These are phyloP conservation scores for Cucumis melo DNA, from an alignment of 306 rosid genomes.

Conservation along the genomic window DNA sequence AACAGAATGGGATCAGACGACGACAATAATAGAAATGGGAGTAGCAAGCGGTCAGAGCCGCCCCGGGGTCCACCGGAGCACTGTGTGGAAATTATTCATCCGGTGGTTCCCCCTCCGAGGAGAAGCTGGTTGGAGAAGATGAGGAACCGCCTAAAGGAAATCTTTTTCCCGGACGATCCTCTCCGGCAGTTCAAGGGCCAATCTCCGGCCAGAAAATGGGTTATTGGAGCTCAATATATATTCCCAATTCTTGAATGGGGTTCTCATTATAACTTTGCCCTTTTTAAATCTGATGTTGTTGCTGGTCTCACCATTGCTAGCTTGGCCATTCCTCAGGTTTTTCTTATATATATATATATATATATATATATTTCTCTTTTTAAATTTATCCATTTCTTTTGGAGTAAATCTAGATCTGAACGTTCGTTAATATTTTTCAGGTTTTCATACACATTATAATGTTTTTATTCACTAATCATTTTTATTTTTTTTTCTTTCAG, in stretches of 20 bases:
- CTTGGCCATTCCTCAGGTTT: conserved; percentile 92
- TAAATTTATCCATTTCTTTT: too few species aligned
- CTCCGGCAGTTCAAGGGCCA: conserved; percentile 81
- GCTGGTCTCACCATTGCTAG: conserved; percentile 97
- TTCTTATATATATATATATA: too few species aligned
- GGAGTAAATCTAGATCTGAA: too few species aligned
- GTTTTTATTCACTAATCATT: too few species aligned
- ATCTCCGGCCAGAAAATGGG: conserved; percentile 25
- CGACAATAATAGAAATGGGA: neutral
- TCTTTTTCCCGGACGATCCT: conserved; percentile 90
- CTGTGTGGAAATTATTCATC: conserved; percentile 46
- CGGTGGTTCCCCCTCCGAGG: conserved; percentile 62
- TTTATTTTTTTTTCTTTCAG: too few species aligned
- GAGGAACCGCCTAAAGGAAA: conserved; percentile 53
- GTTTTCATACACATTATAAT: too few species aligned
- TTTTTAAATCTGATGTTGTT: conserved; percentile 80
- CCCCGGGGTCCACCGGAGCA: neutral
- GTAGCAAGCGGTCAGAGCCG: neutral
- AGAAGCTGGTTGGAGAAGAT: conserved; percentile 40
- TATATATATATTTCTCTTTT: too few species aligned
- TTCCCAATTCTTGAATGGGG: conserved; percentile 92
- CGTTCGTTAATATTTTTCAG: too few species aligned
- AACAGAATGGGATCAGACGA: neutral
- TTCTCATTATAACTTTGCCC: conserved; percentile 45
- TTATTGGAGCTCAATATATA: conserved; percentile 63